Evolutionary conservation across 2,329 filamentous ascomycete species (phyloP).

Genomic region (Ophioceras dolichostomum): DNA sequence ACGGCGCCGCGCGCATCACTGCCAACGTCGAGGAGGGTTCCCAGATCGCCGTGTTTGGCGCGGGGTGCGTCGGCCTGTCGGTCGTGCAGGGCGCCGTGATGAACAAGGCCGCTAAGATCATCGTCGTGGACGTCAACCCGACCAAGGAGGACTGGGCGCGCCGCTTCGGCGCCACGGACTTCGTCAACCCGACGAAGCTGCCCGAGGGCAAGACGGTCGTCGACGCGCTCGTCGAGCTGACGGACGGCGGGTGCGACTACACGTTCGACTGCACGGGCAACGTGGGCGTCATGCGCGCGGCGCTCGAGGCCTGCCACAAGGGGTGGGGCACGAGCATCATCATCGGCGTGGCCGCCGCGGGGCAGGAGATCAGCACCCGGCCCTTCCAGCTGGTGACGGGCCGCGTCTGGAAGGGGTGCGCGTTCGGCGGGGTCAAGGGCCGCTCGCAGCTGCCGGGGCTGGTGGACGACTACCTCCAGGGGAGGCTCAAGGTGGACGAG

Average conservation of each 20-base stretch:
- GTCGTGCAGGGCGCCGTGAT: conserved; percentile 89
- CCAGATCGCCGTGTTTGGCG: conserved; percentile 86
- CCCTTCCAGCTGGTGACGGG: conserved; percentile 97
- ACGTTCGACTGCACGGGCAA: conserved; percentile 99
- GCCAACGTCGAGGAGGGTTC: conserved; percentile 84
- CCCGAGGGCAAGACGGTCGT: conserved; percentile 64
- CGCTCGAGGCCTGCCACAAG: conserved; percentile 97
- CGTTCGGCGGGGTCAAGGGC: conserved; percentile 96
- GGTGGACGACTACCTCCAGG: conserved; percentile 79
- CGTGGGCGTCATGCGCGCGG: conserved; percentile 87
- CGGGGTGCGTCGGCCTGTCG: conserved; percentile 87
- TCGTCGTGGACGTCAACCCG: conserved; percentile 68
- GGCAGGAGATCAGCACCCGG: conserved; percentile 86
- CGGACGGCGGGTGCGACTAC: conserved; percentile 95
- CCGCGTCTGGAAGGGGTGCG: conserved; percentile 94
- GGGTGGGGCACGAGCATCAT: conserved; percentile 97
- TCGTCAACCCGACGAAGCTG: conserved; percentile 83
- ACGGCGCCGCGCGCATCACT: conserved; percentile 89
- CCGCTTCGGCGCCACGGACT: conserved; percentile 95
- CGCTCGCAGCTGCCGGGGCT: conserved; percentile 81
- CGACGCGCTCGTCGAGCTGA: conserved; percentile 92
- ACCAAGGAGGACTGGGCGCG: conserved; percentile 81
- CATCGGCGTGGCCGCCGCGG: conserved; percentile 92
- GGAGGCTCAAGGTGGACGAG: conserved; percentile 93
- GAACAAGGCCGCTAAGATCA: conserved; percentile 69